Evolutionary conservation across 1,139 yeast species (phyloP), one percentile per base, ranked within the genome.

Genomic region (Candida tetrigidarum): DNA sequence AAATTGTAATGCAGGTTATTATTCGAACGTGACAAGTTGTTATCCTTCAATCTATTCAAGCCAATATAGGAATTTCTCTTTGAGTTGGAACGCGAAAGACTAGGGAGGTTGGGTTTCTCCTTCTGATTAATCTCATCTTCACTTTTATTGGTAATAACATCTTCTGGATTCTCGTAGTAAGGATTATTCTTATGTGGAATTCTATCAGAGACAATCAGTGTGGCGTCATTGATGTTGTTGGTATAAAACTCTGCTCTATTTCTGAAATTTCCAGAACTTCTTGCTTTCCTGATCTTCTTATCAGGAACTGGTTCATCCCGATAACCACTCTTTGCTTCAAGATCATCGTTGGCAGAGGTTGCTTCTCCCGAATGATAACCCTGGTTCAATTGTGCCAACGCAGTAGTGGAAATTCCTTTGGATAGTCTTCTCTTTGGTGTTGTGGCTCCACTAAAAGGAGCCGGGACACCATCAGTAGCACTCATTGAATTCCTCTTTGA

Each of bases 81-180:
- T 4, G 74, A 65, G 42, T 56, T 63, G 19, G 60, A 54, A 4
- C 61, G 56, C 4, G 74, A 66, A 12, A 62, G 43, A 35, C 61
- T 62, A 0, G 79, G 79, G 36, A 72, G 57, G 42, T 71, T 71
- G 1, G 77, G 66, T 28, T 63, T 67, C 27, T 60, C 62, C n/a
- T 46, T 41, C 9, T 40, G 41, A 20, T 5, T 27, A 14, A 32
- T 23, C 9, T 26, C 37, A 11, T 27, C 27, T 33, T 23, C 42
- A 34, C 16, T 23, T 26, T 12, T 41, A 15, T 16, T 36, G 10
- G 10, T 14, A 8, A 30, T 14, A 3, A 39, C 33, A 7, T 34
- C 37, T 28, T 34, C 29, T 28, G 28, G 9, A 11, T 42, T 37
- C 20, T 50, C 50, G 5, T 43, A 37, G 45, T 69, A 69, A 15